Evolutionary conservation across 1,284 basidiomycete genomes (phyloP), one percentile per base, ranked within the genome.

Genomic region (Pseudozyma pruni): DNA sequence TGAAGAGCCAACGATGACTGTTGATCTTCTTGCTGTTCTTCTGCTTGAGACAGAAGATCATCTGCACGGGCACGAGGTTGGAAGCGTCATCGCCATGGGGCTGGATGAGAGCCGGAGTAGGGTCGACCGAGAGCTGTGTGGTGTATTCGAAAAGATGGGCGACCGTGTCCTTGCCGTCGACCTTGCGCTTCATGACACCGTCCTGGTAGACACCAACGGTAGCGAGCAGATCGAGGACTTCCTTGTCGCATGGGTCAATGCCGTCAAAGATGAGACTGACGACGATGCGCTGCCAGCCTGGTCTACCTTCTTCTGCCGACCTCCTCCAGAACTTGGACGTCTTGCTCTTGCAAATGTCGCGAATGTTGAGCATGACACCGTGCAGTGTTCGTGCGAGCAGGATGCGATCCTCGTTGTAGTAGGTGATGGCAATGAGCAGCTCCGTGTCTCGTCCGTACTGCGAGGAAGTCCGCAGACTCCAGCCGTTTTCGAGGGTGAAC

Each of bases 281-380:
- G 14, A 98, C 94, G 75, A 98, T 96, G 74, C 88, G 89, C 83
- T 97, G 92, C 95, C 95, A 98, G 16, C 75, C 79, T 85, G 76
- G 73, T 16, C 64, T 46, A 49, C 92, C 94, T 76, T 93, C 92
- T 83, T 97, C 94, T 90, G 79, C 83, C 20, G 74, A 77, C 17
- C 75, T 54, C n/a, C 74, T 49, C 76, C 82, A 97, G 85, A 92
- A 98, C 83, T 95, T 95, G 64, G 92, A 94, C 78, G 83, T 89
- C 83, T 94, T 95, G 44, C 92, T 94, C 85, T 93, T 94, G 88
- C 93, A 96, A 72, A 98, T 98, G 79, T 98, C 94, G 74, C 94
- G 91, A 71, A 98, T 95, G 84, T 98, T 98, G 74, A 94, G 84
- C 94, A 98, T 97, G 80, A 98, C 91, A 68, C 92, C 92, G 79